Base-by-base conservation (phyloP, 768 basidiomycete genomes). In the Grammothele lineata region DNA sequence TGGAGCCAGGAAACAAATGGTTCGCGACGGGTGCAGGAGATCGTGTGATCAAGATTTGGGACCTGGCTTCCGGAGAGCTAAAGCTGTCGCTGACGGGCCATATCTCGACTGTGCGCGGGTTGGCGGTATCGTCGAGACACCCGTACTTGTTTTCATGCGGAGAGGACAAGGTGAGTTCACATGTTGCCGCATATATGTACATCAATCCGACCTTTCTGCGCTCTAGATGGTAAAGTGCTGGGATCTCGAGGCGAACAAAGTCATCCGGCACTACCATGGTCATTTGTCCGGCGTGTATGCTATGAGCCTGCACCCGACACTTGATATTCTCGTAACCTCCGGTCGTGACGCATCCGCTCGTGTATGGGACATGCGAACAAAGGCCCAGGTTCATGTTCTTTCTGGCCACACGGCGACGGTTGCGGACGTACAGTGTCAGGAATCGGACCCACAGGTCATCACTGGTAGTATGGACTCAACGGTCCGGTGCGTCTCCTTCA, bases 311-410 rank as follows among this genome's bases (percentile, higher is more conserved):
- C 96, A 98, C 60, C 96, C 96, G 1, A 98, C 95, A 0, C 81
- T 99, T 42, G 96, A 98, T 60, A 74, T 99, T 3, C 80, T 99
- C 33, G 92, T 97, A 37, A 99, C 96, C 0, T 82, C 88, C 4
- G 96, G 96, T 34, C 85, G 96, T 57, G 96, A 99, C 60, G 93
- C 96, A 7, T 92, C 92, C 9, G 95, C 94, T 2, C 83, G 96
- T 47, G 94, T 97, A 0, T 99, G 96, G 96, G 96, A 99, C 63
- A 98, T 99, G 95, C 83, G 96, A 32, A 95, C 94, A 25, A 95
- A 97, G 61, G 88, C 93, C 9, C 91, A 92, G 61, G 90, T 98
- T 40, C 92, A 96, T 64, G 86, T 93, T 35, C 77, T 99, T 19
- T 70, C 89, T 0, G 96, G 96, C 1, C 96, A 99, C 68, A 94